phyloP scores from a whole-genome alignment of 257 asterid species.

The Asclepias syriaca region DNA sequence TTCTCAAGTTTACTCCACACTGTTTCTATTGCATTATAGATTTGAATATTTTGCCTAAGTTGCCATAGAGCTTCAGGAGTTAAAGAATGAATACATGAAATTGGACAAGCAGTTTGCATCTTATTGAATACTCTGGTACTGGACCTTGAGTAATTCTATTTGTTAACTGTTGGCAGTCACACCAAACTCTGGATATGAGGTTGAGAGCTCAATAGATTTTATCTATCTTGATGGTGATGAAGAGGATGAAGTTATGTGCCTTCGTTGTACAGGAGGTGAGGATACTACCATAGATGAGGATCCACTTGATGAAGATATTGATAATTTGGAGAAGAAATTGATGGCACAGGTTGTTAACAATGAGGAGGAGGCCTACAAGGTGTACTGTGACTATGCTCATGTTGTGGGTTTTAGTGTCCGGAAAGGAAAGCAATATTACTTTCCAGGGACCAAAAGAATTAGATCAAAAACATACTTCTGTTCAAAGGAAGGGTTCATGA shows the following conservation, averaged over 20 bases:
- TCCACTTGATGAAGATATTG: neutral
- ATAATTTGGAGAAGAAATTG: conserved; percentile 4
- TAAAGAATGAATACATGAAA: neutral
- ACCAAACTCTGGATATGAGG: conserved; percentile 2
- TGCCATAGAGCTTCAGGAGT: neutral
- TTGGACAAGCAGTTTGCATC: neutral
- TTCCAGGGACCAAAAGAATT: conserved; percentile 57
- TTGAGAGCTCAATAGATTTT: neutral
- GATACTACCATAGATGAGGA: neutral
- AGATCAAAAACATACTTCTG: conserved; percentile 62
- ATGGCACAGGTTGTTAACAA: conserved; percentile 22
- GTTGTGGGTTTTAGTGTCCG: conserved; percentile 65
- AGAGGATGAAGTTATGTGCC: conserved; percentile 8
- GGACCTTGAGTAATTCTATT: conserved; percentile 2
- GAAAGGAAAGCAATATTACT: conserved; percentile 65
- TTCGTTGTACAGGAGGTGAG: conserved; percentile 7
- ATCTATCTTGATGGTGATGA: conserved; percentile 10
- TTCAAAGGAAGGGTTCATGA: conserved; percentile 65
- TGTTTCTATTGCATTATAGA: neutral
- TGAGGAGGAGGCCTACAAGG: conserved; percentile 71
- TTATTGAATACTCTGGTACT: neutral
- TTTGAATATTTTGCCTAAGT: neutral
- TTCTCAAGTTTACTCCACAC: neutral
- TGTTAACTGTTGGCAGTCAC: neutral
- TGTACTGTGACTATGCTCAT: conserved; percentile 66